These are phyloP conservation scores for Alternaria hordeiaustralica DNA, from an alignment of 2,329 filamentous ascomycete genomes.

Conservation along the genomic window DNA sequence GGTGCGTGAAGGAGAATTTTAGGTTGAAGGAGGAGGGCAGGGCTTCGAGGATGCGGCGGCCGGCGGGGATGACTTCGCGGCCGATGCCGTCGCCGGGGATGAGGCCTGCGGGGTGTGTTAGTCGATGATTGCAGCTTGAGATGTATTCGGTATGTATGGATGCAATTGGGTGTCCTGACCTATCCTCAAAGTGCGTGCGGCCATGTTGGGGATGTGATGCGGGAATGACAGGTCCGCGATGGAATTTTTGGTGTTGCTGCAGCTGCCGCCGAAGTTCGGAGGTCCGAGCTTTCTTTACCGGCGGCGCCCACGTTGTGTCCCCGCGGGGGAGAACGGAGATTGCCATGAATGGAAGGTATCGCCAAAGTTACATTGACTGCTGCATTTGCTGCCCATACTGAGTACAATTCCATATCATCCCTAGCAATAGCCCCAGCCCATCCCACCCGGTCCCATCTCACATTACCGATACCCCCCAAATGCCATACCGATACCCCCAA, in stretches of 20 bases:
- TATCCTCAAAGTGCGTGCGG: constrained; percentile 41
- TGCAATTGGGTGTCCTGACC: constrained; percentile 14
- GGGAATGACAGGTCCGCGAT: neutral
- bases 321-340: neutral
- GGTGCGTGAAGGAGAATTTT: constrained; percentile 92
- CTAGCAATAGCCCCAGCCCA: neutral
- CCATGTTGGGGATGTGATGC: constrained; percentile 32
- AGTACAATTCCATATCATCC: neutral
- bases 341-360: neutral
- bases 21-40: constrained; percentile 89
- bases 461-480: neutral
- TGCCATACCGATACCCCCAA: constrained; percentile 6
- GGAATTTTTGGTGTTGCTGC: constrained; percentile 24
- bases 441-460: neutral
- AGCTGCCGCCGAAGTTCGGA: constrained; percentile 19
- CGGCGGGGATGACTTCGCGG: constrained; percentile 95
- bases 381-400: neutral
- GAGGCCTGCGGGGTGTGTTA: constrained; percentile 67
- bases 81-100: constrained; percentile 99
- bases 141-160: accelerated
- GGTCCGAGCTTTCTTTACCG: constrained; percentile 11
- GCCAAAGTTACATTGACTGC: neutral
- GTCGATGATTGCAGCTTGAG: neutral
- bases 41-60: constrained; percentile 88
- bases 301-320: neutral